phyloP scores from a whole-genome alignment of 139 green algal species.

The Marvania coccoides region DNA sequence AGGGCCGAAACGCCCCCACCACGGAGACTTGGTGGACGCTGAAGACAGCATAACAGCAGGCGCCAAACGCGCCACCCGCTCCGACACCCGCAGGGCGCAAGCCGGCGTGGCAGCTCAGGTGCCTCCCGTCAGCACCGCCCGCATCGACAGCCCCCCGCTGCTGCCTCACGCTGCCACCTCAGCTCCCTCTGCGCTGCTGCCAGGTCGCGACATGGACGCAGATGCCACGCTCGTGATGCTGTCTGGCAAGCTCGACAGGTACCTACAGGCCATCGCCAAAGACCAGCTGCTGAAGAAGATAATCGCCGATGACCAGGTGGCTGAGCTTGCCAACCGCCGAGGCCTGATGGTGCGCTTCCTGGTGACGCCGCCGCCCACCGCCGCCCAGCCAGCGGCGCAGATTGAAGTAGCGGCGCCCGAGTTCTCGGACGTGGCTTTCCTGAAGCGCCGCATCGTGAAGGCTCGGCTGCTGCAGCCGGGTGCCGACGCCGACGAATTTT shows the following conservation, averaged over 20 bases:
- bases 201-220: neutral
- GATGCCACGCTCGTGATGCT: neutral
- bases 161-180: neutral
- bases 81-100: neutral
- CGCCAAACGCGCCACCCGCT: neutral
- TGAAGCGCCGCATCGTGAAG: conserved; percentile 20
- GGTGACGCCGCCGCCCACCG: neutral
- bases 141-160: neutral
- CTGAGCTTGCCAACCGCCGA: conserved; percentile 2
- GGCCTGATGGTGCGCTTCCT: conserved; percentile 18
- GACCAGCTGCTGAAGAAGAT: conserved; percentile 16
- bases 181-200: neutral
- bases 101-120: neutral
- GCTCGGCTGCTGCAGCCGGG: conserved; percentile 24
- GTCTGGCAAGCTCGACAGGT: neutral
- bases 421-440: conserved; percentile 19
- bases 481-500: too few relatives aligned
- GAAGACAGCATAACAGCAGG: neutral
- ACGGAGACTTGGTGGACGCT: too few relatives aligned
- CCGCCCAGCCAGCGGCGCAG: neutral
- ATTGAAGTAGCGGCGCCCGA: conserved; percentile 19
- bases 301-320: conserved; percentile 16
- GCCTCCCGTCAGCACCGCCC: neutral
- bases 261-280: neutral
- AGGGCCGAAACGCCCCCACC: too few relatives aligned